Evolutionary conservation across 495 filamentous ascomycete species (phyloP).

Genomic region (Trypethelium eluteriae): DNA sequence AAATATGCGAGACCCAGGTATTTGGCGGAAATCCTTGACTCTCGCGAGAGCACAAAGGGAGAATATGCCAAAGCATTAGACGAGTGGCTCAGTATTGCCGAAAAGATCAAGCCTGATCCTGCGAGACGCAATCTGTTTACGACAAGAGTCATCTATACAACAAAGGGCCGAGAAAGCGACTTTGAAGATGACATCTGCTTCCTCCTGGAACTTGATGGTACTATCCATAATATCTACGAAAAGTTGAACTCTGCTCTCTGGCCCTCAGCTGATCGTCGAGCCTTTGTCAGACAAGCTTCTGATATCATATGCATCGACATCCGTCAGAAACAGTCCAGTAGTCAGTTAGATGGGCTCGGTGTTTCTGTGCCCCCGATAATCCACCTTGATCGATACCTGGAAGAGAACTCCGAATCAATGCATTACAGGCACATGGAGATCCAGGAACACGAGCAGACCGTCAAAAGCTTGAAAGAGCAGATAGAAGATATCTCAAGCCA

Average conservation of each 20-base stretch:
- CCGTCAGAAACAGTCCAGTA: constrained; percentile 12
- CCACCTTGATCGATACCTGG: constrained; percentile 25
- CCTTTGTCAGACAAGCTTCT: constrained; percentile 5
- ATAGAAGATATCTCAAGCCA: constrained; percentile 17
- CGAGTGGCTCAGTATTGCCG: constrained; percentile 15
- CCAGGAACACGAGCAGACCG: not conserved
- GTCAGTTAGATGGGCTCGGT: constrained; percentile 8
- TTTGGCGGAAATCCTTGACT: not conserved
- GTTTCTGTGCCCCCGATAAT: constrained; percentile 17
- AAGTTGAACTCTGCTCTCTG: constrained; percentile 19
- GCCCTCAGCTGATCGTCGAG: constrained; percentile 13
- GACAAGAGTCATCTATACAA: constrained; percentile 2
- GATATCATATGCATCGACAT: constrained; percentile 13
- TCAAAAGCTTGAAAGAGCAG: constrained; percentile 18
- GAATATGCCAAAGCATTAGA: constrained; percentile 18
- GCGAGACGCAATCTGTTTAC: not conserved
- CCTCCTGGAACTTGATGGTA: not conserved
- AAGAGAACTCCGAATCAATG: constrained; percentile 15
- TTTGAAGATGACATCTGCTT: constrained; percentile 11
- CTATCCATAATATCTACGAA: constrained; percentile 19
- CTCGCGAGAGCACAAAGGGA: constrained; percentile 15
- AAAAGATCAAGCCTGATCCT: not conserved
- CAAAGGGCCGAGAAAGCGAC: not conserved
- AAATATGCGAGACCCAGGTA: constrained; percentile 21
- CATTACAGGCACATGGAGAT: constrained; percentile 13